phyloP scores from a whole-genome alignment of 2,329 filamentous ascomycete species.

The Aspergillus alliaceus region DNA sequence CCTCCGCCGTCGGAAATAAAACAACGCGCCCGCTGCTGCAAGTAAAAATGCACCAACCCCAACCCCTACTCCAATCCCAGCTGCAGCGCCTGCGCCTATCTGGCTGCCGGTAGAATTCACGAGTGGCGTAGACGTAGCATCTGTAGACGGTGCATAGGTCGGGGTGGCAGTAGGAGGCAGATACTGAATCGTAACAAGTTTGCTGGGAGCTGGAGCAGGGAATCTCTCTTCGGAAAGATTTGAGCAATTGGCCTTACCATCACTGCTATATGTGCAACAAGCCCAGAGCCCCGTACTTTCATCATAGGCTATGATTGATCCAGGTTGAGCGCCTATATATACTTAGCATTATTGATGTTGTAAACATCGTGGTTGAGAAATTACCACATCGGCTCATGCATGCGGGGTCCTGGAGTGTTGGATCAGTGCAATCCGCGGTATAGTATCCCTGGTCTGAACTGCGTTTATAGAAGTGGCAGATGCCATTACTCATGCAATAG shows the following conservation, averaged over 20 bases:
- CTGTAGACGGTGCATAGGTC: neutral
- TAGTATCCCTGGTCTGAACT: slow-evolving; percentile 2
- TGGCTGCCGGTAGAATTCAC: neutral
- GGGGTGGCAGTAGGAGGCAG: slow-evolving; percentile 1
- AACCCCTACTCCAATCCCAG: slow-evolving; percentile 9
- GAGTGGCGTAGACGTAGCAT: neutral
- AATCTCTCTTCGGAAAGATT: slow-evolving; percentile 3
- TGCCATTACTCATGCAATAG: slow-evolving; percentile 13
- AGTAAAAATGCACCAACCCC: neutral
- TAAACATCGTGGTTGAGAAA: neutral
- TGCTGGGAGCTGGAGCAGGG: slow-evolving; percentile 1
- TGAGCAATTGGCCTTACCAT: slow-evolving; percentile 2
- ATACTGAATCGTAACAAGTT: slow-evolving; percentile 10
- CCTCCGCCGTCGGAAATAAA: neutral
- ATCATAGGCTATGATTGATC: neutral
- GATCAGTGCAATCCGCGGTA: slow-evolving; percentile 11
- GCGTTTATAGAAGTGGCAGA: neutral
- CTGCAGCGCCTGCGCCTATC: neutral
- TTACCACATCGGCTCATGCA: slow-evolving; percentile 13
- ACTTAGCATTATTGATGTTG: neutral
- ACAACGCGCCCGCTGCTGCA: neutral
- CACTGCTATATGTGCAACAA: slow-evolving; percentile 2
- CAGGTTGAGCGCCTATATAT: neutral
- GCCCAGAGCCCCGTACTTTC: slow-evolving; percentile 1
- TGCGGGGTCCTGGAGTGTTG: slow-evolving; percentile 3